These are phyloP conservation scores for Kodamaea lidongshanica DNA, from an alignment of 805 yeast genomes.

Conservation along the genomic window DNA sequence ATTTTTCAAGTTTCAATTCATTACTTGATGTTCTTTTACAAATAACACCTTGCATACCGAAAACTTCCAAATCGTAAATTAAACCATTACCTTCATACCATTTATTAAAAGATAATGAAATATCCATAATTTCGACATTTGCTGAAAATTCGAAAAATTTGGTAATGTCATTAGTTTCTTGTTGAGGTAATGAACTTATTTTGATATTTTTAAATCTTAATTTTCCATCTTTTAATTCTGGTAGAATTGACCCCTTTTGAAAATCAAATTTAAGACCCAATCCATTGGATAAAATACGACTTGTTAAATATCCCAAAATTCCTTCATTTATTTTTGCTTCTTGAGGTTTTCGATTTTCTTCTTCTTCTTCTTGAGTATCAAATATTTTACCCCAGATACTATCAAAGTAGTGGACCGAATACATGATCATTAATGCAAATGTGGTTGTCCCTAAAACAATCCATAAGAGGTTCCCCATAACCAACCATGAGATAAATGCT, in stretches of 20 bases:
- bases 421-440: constrained; percentile 43
- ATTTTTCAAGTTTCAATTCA: too few species aligned
- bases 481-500: constrained; percentile 51
- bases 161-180: constrained; percentile 11
- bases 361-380: constrained; percentile 21
- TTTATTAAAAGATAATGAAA: constrained; percentile 45
- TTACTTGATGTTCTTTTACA: too few species aligned
- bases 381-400: constrained; percentile 17
- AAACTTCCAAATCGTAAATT: constrained; percentile 42
- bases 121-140: constrained; percentile 35
- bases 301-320: constrained; percentile 28
- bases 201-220: constrained; percentile 39
- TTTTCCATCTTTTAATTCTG: constrained; percentile 46
- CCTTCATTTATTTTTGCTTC: constrained; percentile 16
- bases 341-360: constrained; percentile 6
- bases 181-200: constrained; percentile 5
- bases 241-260: constrained; percentile 33
- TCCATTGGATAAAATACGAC: constrained; percentile 34
- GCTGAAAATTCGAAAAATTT: constrained; percentile 16
- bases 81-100: constrained; percentile 54
- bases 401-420: constrained; percentile 35
- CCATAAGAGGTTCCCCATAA: constrained; percentile 54
- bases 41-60: constrained; percentile 41
- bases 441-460: constrained; percentile 53
- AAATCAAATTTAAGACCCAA: constrained; percentile 32